Evolutionary conservation across 2,329 filamentous ascomycete genomes (phyloP), one percentile per base, ranked within the genome.

Genomic region (Paecilomyces sp.): DNA sequence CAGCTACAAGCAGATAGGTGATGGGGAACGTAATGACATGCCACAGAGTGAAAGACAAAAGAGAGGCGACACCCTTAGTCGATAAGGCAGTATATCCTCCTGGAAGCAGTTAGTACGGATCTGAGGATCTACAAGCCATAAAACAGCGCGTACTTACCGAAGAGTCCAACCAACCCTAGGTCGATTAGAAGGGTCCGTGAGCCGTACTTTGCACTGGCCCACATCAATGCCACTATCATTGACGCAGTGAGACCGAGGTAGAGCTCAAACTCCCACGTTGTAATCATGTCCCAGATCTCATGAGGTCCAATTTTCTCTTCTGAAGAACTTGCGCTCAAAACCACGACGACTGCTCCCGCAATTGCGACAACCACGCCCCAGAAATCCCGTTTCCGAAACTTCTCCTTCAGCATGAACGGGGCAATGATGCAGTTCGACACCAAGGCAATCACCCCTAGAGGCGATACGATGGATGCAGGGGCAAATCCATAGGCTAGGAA

Each of bases 401-500:
- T 83, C 77, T 99, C 94, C 70, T 96, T 92, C 65, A 99, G 88
- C 81, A 99, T 87, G 63, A 94, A 87, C 0, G 94, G 94, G 2
- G 94, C 94, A 71, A 99, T 96, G 61, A 99, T 85, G 75, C 94
- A 99, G 76, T 99, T 99, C 53, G 92, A 96, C 54, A 99, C 88
- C 63, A 99, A 80, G 1, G 94, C 94, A 12, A 99, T 94, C n/a
- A 99, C 94, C 9, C 94, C 94, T 5, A 99, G 81, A 0, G 94
- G 94, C 34, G 92, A 97, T 51, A 99, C 94, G 68, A 99, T 97
- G 13, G 94, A 97, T 7, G 94, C 94, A 3, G 94, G 94, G 31
- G 94, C 94, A 73, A 99, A 99, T 25, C 94, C 94, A 70, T 99
- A 99, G 0, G 94, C 94, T 63, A 99, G 79, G 71, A 99, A 99